A percentile compares a stretch with the other conserved stretches of the same genome.
Evolutionary conservation across 306 rosid genomes (phyloP).

Genomic region (Macrotyloma uniflorum): DNA sequence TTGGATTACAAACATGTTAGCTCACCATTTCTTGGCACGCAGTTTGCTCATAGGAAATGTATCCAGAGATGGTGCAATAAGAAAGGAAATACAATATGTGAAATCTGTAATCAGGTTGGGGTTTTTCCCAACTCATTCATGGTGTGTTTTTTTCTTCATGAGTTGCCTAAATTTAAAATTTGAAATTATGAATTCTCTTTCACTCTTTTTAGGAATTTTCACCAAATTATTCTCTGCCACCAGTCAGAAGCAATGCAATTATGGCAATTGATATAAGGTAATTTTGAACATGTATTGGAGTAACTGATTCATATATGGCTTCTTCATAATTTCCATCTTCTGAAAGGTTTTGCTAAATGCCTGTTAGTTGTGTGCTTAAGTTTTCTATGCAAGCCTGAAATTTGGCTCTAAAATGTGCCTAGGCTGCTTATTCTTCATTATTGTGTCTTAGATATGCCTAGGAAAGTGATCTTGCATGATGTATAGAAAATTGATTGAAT

Average conservation of each 20-base stretch:
- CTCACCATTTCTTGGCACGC: slow-evolving; percentile 21
- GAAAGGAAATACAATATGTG: slow-evolving; percentile 46
- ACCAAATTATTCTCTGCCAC: slow-evolving; percentile 50
- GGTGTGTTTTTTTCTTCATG: not conserved
- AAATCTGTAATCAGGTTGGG: slow-evolving; percentile 50
- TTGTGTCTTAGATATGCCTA: not conserved
- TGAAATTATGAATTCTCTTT: slow-evolving; percentile 4
- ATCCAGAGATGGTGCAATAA: slow-evolving; percentile 46
- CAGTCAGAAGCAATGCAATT: slow-evolving; percentile 38
- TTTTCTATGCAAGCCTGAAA: not conserved
- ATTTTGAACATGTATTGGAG: slow-evolving; percentile 15
- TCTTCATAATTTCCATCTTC: not conserved
- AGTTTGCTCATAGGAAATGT: slow-evolving; percentile 43
- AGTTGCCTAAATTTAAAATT: not conserved
- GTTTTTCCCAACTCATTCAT: not conserved
- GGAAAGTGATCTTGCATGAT: not conserved
- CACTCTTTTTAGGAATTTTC: slow-evolving; percentile 41
- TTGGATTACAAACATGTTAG: not conserved
- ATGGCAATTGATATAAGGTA: slow-evolving; percentile 48
- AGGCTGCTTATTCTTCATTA: not conserved
- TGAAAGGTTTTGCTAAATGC: slow-evolving; percentile 14
- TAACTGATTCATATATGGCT: not conserved
- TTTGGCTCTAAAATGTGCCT: not conserved
- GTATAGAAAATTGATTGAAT: not conserved
- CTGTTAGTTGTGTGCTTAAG: not conserved